phyloP scores from a whole-genome alignment of 768 basidiomycete genomes.

The Serendipita sp. region DNA sequence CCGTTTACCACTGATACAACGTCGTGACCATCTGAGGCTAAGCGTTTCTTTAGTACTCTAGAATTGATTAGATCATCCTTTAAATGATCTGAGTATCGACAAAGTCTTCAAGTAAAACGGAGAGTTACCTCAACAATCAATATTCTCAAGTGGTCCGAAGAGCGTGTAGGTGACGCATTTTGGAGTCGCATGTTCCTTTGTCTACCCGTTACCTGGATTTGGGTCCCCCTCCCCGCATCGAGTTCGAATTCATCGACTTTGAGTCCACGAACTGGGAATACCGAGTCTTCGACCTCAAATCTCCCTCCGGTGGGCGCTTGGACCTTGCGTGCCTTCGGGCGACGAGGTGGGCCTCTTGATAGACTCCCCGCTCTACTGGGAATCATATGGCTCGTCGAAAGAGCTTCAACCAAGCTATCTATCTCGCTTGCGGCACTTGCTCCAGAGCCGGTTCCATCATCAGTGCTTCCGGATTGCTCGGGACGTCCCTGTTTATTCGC shows the following conservation, averaged over 20 bases:
- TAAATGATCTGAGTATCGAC: not conserved
- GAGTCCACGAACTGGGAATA: conserved; percentile 13
- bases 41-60: conserved; percentile 49
- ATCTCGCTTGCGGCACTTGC: conserved; percentile 22
- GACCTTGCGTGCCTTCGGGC: conserved; percentile 2
- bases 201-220: not conserved
- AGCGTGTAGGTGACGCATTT: not conserved
- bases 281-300: conserved; percentile 14
- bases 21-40: conserved; percentile 47
- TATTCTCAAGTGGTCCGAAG: conserved; percentile 26
- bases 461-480: not conserved
- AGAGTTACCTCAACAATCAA: conserved; percentile 59
- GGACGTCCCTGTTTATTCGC: conserved; percentile 14
- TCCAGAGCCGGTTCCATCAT: not conserved
- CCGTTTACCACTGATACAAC: conserved; percentile 59
- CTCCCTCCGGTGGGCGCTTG: conserved; percentile 11
- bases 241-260: conserved; percentile 16
- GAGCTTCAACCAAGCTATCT: conserved; percentile 33
- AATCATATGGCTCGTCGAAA: conserved; percentile 23
- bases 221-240: conserved; percentile 4
- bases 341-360: not conserved
- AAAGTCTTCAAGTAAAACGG: conserved; percentile 8
- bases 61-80: conserved; percentile 66
- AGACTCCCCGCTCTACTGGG: not conserved
- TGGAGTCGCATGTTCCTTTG: not conserved